phyloP scores from a whole-genome alignment of 2,329 filamentous ascomycete species.

The Pseudogymnoascus destructans region DNA sequence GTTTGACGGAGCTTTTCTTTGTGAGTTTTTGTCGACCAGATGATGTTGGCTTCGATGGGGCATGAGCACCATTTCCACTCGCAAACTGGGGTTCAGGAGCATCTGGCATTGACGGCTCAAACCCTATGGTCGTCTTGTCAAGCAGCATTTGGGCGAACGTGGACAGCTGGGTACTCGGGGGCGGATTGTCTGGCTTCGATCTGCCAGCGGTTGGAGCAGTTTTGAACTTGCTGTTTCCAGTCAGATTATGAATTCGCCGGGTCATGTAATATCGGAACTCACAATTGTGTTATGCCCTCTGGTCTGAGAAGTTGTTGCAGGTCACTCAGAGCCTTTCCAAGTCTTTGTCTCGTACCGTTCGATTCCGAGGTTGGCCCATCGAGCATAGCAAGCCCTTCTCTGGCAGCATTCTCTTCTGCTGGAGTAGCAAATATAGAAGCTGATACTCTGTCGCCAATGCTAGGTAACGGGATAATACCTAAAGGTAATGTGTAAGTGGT shows the following conservation, averaged over 20 bases:
- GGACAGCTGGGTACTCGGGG: conserved; percentile 18
- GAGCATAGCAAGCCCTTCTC: conserved; percentile 48
- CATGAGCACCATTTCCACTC: not conserved
- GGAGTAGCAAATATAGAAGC: conserved; percentile 37
- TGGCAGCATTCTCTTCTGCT: conserved; percentile 40
- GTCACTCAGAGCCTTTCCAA: conserved; percentile 61
- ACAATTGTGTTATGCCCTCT: conserved; percentile 52
- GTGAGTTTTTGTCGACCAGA: not conserved
- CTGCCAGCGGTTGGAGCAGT: conserved; percentile 30
- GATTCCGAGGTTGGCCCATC: conserved; percentile 54
- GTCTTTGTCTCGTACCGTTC: conserved; percentile 45
- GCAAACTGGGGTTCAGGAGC: conserved; percentile 13
- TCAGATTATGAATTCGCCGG: not conserved
- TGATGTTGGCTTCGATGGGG: not conserved
- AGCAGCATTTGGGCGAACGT: conserved; percentile 25
- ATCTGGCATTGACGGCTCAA: conserved; percentile 17
- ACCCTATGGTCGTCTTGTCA: conserved; percentile 22
- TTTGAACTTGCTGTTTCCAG: conserved; percentile 41
- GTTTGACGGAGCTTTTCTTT: not conserved
- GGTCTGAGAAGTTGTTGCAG: conserved; percentile 61
- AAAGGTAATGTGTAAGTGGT: conserved; percentile 13
- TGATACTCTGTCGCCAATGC: conserved; percentile 40
- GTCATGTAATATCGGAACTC: conserved; percentile 12
- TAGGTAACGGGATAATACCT: conserved; percentile 56
- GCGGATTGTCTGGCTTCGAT: conserved; percentile 12